Evolutionary conservation across 2,329 filamentous ascomycete genomes (phyloP).

Genomic region (Dactylellina cionopaga): DNA sequence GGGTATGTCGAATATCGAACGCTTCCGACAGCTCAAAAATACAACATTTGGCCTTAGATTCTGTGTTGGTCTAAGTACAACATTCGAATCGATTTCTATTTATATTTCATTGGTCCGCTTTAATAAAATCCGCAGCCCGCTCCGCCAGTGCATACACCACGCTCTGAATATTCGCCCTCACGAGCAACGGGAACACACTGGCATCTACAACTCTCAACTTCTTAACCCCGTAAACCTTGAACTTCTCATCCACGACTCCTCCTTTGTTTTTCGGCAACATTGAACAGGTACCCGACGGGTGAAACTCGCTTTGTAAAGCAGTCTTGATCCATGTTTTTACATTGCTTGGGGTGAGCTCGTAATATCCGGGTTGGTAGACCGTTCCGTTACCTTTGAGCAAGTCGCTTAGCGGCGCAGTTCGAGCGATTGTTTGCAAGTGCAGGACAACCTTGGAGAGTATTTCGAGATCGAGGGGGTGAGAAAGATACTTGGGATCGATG

Average conservation of each 20-base stretch:
- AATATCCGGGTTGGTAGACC: constrained; percentile 33
- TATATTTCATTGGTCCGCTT: constrained; percentile 57
- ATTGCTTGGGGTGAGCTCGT: constrained; percentile 30
- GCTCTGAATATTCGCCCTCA: constrained; percentile 58
- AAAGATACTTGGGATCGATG: constrained; percentile 70
- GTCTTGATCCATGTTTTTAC: constrained; percentile 60
- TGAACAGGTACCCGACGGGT: constrained; percentile 56
- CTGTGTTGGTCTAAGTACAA: too few species aligned
- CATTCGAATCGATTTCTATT: not conserved
- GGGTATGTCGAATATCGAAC: not conserved
- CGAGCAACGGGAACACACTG: constrained; percentile 60
- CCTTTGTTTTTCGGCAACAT: constrained; percentile 59
- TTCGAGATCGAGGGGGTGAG: constrained; percentile 67
- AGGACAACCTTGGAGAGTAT: constrained; percentile 41
- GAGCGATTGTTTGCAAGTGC: constrained; percentile 32
- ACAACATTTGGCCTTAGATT: too few species aligned
- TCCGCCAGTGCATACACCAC: constrained; percentile 58
- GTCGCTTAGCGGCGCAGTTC: constrained; percentile 27
- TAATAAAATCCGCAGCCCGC: constrained; percentile 65
- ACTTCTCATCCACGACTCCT: constrained; percentile 60
- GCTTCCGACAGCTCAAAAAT: too few species aligned
- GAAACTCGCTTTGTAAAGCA: constrained; percentile 59
- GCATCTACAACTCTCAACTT: constrained; percentile 62
- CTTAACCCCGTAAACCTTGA: constrained; percentile 61
- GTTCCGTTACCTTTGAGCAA: constrained; percentile 40